Percentiles rank a stretch among this genome's conserved stretches.
Conservation (phyloP, 2,329 filamentous ascomycete species). For the Stagonosporopsis vannaccii region DNA sequence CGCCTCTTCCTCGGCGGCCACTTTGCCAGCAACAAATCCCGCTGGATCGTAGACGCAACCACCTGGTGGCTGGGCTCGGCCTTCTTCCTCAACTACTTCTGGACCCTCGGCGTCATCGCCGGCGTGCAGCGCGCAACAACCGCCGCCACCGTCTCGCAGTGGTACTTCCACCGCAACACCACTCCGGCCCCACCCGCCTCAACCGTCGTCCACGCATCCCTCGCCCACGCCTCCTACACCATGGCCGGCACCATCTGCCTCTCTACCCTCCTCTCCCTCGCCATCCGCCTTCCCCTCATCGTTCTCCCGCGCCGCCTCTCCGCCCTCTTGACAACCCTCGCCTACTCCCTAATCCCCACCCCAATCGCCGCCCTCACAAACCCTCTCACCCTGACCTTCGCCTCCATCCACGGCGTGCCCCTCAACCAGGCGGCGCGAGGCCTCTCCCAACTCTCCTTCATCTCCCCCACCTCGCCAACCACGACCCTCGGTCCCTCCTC, state of each 20-base stretch:
- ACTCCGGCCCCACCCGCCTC: conserved; percentile 78
- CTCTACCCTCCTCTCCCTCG: conserved; percentile 79
- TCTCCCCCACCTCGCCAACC: conserved; percentile 75
- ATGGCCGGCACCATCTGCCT: conserved; percentile 93
- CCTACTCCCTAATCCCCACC: conserved; percentile 82
- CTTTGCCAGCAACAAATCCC: conserved; percentile 61
- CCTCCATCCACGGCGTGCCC: conserved; percentile 89
- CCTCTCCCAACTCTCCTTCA: conserved; percentile 81
- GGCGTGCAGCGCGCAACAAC: conserved; percentile 91
- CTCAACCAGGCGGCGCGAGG: conserved; percentile 79
- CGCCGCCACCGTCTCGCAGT: conserved; percentile 94
- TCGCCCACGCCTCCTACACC: conserved; percentile 81
- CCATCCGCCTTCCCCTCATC: conserved; percentile 84
- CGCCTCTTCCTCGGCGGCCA: conserved; percentile 93
- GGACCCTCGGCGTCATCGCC: conserved; percentile 87
- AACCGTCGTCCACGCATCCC: conserved; percentile 82
- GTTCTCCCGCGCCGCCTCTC: conserved; percentile 80
- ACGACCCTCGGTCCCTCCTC: conserved; percentile 63
- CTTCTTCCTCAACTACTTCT: conserved; percentile 94
- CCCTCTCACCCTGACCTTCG: conserved; percentile 89
- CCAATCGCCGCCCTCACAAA: conserved; percentile 88
- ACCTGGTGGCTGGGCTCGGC: conserved; percentile 96
- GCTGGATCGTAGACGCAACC: conserved; percentile 84
- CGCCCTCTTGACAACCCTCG: conserved; percentile 72
- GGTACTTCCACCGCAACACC: conserved; percentile 96